Conservation (phyloP, 176 grass and related monocot species). For the Otatea glauca region DNA sequence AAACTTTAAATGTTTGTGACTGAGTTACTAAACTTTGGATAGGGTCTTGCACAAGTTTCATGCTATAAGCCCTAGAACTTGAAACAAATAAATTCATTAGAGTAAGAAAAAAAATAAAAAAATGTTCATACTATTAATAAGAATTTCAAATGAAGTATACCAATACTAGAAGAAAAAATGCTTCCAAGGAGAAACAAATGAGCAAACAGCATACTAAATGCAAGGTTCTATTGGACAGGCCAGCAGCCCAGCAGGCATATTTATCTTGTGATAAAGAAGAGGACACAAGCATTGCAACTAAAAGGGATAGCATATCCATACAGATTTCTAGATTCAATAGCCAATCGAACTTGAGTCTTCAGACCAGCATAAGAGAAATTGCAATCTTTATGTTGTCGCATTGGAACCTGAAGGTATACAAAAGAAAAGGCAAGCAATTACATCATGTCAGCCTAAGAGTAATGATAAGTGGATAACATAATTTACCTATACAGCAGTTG, state of each 20-base stretch:
- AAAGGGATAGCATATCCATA: constrained; percentile 43
- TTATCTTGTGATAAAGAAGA: constrained; percentile 25
- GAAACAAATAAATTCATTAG: constrained; percentile 1
- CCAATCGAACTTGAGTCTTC: constrained; percentile 96
- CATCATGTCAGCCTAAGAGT: constrained; percentile 27
- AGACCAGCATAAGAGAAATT: constrained; percentile 99
- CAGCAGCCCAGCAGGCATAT: constrained; percentile 31
- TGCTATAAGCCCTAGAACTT: constrained; percentile 5
- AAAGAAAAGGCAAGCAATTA: constrained; percentile 26
- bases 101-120: not conserved
- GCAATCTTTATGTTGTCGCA: constrained; percentile 97
- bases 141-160: constrained; percentile 19
- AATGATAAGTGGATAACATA: constrained; percentile 3
- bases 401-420: constrained; percentile 69
- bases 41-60: constrained; percentile 25
- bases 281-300: not conserved
- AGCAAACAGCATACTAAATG: constrained; percentile 24
- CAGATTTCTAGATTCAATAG: constrained; percentile 83
- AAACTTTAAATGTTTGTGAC: not conserved
- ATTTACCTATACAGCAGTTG: constrained; percentile 22
- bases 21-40: constrained; percentile 8
- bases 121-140: not conserved
- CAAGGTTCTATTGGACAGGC: constrained; percentile 10
- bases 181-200: not conserved
- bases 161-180: not conserved